Base-by-base conservation (phyloP, 2,329 filamentous ascomycete genomes). In the Davidsoniella neocaledoniae region DNA sequence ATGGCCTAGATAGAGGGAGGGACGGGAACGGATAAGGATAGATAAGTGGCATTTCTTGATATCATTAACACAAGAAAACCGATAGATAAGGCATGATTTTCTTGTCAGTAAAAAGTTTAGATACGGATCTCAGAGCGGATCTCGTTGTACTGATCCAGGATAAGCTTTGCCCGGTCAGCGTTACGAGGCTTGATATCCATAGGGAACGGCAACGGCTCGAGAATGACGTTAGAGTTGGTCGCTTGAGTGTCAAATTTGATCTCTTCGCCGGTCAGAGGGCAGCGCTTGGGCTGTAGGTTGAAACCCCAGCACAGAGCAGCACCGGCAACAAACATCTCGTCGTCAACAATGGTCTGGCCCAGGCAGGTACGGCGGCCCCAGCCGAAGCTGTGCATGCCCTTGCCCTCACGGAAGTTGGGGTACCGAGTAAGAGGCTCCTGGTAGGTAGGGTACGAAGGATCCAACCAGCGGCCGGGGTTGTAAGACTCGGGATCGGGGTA, bases 401-500 rank as follows among this genome's bases (percentile, higher is more conserved):
- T 62, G 37, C 70, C 69, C 58, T 73, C 69, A 55, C 77, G 74
- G 58, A 81, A 71, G 60, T 73, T 77, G 14, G 79, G 78, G 57
- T 74, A 80, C 50, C 71, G 69, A 2, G 71, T 71, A n/a, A 81
- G 68, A 0, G 78, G 78, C 57, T 75, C 76, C 57, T 79, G 73
- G 63, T 73, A 81, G 0, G 77, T 79, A 0, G 78, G 78, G 69
- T 72, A 82, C 17, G 64, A 65, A n/a, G 72, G 62, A 55, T 79
- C 72, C 9, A 83, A 68, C 66, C 74, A 83, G 38, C 78, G 70
- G 56, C 79, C 76, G 0, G 79, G 77, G 25, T 68, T 71, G 63
- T 71, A 82, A 55, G 63, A 69, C 44, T 82, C 76, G n/a, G 76
- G 73, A 56, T 81, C 73, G 1, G 76, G 76, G 57, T 82, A 83